Base-by-base conservation (phyloP, 2,329 filamentous ascomycete species). In the Aspergillus fijiensis region DNA sequence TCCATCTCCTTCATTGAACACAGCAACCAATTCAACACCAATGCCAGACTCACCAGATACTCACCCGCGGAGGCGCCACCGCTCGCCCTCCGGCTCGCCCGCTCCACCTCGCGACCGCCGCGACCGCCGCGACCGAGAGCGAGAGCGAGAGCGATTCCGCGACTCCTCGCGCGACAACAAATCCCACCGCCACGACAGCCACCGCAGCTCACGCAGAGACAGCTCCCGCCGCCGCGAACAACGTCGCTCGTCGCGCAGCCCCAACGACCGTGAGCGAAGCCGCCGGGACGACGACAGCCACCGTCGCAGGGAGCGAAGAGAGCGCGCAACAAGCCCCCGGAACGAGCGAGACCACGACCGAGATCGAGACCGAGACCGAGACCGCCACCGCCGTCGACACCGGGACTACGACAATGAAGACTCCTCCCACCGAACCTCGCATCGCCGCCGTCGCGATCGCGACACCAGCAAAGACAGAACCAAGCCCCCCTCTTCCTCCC, bases 121-220 rank as follows among this genome's bases (percentile, higher is more conserved):
- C 50, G 27, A 29, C 27, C 27, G 27, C 55, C 69, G 64, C 50
- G 27, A 29, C 27, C 27, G 27, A 29, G 27, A 29, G 27, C 27
- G 27, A 29, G 27, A 29, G 27, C 27, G 27, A 7, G 65, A 65
- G 45, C 67, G 63, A 55, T 62, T 62, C 35, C 61, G 63, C 49
- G 59, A 62, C 11, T 60, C 67, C 45, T 61, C 70, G 35, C 60
- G 67, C 55, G 59, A 64, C 35, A 60, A 58, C 56, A 65, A 68
- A 63, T 70, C 68, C 11, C 68, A 67, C 58, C 67, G 65, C 42
- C 69, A 67, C 29, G 66, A 71, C 48, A 63, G 68, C 19, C 63
- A 66, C 23, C 71, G 67, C 55, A 70, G 63, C 65, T 73, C 71
- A 51, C 69, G 62, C 51, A 65, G 64, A 57, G 66, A 71, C 19